Conservation (phyloP, 345 rosid species). For the Capsella bursapastoris region DNA sequence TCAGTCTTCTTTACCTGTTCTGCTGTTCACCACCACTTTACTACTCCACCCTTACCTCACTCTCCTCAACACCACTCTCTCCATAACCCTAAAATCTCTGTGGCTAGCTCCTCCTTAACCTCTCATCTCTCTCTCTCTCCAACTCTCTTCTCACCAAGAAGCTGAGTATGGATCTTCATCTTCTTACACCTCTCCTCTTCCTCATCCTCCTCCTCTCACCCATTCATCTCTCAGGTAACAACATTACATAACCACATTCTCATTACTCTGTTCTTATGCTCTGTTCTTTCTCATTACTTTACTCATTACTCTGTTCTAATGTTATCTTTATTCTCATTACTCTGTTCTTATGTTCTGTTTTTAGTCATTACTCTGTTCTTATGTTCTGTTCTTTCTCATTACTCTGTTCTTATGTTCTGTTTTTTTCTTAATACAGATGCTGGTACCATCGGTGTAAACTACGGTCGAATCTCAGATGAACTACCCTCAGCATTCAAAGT, state of each 20-base stretch:
- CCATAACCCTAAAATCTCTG: conserved; percentile 10
- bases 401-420: not conserved
- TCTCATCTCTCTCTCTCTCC: not conserved
- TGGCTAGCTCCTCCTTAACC: conserved; percentile 7
- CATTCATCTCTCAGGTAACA: conserved; percentile 34
- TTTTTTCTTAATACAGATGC: conserved; percentile 51
- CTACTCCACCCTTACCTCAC: not conserved
- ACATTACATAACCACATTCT: not conserved
- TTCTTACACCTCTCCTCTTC: conserved; percentile 19
- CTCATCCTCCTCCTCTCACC: conserved; percentile 28
- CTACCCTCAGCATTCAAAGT: conserved; percentile 79
- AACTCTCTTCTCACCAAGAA: conserved; percentile 35
- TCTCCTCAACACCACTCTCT: conserved; percentile 28
- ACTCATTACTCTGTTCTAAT: no score
- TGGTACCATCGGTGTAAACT: conserved; percentile 91
- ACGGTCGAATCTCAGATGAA: conserved; percentile 81
- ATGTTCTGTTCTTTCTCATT: no score
- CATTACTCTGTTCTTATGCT: conserved; percentile 6
- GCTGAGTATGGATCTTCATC: conserved; percentile 37
- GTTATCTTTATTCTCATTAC: no score
- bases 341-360: no score
- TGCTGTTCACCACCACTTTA: conserved; percentile 8
- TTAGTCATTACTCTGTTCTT: no score
- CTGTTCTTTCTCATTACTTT: not conserved
- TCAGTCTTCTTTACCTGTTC: conserved; percentile 10